Percentiles rank a stretch among this genome's conserved stretches.
These are phyloP conservation scores for Arachis hypogaea DNA, from an alignment of 306 rosid genomes.

Conservation along the genomic window DNA sequence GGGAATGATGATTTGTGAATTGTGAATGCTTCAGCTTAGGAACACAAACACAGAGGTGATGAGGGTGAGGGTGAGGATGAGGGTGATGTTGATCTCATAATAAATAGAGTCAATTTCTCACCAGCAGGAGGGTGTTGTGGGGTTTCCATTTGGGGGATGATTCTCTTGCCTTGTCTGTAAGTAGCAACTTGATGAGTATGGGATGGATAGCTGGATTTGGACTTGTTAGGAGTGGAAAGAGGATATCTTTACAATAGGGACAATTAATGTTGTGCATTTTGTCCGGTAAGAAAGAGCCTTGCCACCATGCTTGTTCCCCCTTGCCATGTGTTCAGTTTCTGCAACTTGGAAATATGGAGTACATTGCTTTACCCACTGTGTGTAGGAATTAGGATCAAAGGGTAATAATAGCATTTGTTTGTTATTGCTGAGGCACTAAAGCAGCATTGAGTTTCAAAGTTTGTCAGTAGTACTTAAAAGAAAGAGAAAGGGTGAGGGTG, in stretches of 20 bases:
- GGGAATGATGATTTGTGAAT: background rate
- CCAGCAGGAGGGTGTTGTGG: conserved; percentile 52
- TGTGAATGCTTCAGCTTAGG: conserved; percentile 16
- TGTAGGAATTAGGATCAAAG: conserved; percentile 1
- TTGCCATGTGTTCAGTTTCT: conserved; percentile 11
- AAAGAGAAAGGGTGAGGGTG: background rate
- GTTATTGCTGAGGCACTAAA: too few relatives aligned
- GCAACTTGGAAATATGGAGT: conserved; percentile 3
- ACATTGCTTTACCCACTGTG: conserved; percentile 12
- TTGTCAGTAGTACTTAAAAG: conserved; percentile 19
- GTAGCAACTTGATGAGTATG: conserved; percentile 51
- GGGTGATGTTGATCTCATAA: conserved; percentile 35
- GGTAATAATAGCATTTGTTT: background rate
- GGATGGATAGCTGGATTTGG: conserved; percentile 56
- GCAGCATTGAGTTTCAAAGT: background rate
- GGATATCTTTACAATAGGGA: conserved; percentile 29
- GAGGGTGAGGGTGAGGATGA: background rate
- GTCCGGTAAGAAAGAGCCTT: conserved; percentile 26
- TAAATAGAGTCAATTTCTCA: conserved; percentile 51
- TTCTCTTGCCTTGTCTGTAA: conserved; percentile 44
- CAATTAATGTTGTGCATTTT: conserved; percentile 43
- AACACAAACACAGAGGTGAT: background rate
- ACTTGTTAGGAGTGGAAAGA: conserved; percentile 40
- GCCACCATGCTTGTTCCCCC: conserved; percentile 27
- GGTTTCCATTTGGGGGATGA: conserved; percentile 37